Base-by-base conservation (phyloP, 2,329 filamentous ascomycete species). In the Sordariomycetes sp. region DNA sequence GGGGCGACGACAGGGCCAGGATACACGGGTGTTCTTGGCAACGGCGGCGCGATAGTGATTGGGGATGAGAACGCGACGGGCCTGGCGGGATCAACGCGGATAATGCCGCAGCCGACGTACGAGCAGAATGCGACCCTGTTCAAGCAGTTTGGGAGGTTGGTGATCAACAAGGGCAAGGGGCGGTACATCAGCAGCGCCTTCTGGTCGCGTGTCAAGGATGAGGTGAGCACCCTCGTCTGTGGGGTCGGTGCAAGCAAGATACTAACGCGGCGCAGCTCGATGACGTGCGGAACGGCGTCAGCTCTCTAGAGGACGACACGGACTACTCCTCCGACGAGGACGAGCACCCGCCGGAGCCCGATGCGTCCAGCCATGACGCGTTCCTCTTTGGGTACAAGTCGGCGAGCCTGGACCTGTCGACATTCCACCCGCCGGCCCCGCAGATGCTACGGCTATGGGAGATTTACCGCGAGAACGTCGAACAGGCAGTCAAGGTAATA, bases 131-230 rank as follows among this genome's bases (percentile, higher is more conserved):
- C 50, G 28, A 52, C 17, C n/a, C 13, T 57, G 20, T 57, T 53
- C 32, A 64, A 78, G 52, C 74, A 81, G 57, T 85, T 87, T 67
- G 85, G 87, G 2, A 75, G 86, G 35, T 69, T 91, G 56, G 84
- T 90, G 0, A 71, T 90, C 39, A 85, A 90, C 59, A 76, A 77
- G 57, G 84, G 84, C 10, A 53, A 53, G 50, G 48, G 51, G 4
- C 50, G 85, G 65, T 91, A 90, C 66, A 81, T 91, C 62, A 89
- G 85, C 70, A 88, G 82, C 66, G 85, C 81, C 7, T 89, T 90
- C 64, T 90, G 86, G 86, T 81, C 85, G 22, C 87, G 81, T 60
- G 75, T 91, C 55, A 87, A 84, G 59, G 87, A 89, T 56, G 86
- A 90, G 76, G 84, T 85, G 69, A 57, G 71, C 62, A 53, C 32